These are phyloP conservation scores for Geosmithia flava DNA, from an alignment of 2,329 filamentous ascomycete species.

Conservation along the genomic window DNA sequence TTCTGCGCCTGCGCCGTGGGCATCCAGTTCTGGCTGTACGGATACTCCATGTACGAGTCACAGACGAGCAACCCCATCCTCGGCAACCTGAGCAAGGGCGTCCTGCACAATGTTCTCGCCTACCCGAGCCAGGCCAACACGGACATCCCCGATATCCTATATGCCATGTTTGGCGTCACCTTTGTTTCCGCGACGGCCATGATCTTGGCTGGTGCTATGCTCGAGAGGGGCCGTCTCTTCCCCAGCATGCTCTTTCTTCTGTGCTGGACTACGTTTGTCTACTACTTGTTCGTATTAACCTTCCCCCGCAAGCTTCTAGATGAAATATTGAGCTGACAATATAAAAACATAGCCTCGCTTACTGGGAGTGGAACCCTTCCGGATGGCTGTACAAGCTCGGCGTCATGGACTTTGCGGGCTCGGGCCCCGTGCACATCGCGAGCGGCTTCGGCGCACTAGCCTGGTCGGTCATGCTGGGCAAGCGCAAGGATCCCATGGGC, in stretches of 20 bases:
- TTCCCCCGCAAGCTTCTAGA: not conserved
- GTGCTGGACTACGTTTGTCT: constrained; percentile 51
- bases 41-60: constrained; percentile 26
- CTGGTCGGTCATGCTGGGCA: constrained; percentile 49
- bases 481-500: constrained; percentile 34
- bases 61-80: constrained; percentile 18
- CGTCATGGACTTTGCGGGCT: constrained; percentile 46
- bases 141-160: constrained; percentile 20
- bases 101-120: constrained; percentile 17
- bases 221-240: constrained; percentile 20
- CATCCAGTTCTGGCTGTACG: constrained; percentile 32
- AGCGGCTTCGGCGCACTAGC: constrained; percentile 48
- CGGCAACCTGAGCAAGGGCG: constrained; percentile 18
- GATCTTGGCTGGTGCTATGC: constrained; percentile 22
- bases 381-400: constrained; percentile 52
- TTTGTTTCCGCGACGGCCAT: constrained; percentile 21
- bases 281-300: constrained; percentile 27
- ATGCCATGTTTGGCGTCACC: constrained; percentile 17
- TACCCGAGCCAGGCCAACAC: constrained; percentile 17
- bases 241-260: constrained; percentile 49
- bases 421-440: constrained; percentile 51
- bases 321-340: not conserved
- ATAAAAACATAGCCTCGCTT: constrained; percentile 31
- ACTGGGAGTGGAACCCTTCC: constrained; percentile 53
- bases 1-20: constrained; percentile 28